phyloP scores from a whole-genome alignment of 2,329 filamentous ascomycete species.

The Ustilaginoidea virens region DNA sequence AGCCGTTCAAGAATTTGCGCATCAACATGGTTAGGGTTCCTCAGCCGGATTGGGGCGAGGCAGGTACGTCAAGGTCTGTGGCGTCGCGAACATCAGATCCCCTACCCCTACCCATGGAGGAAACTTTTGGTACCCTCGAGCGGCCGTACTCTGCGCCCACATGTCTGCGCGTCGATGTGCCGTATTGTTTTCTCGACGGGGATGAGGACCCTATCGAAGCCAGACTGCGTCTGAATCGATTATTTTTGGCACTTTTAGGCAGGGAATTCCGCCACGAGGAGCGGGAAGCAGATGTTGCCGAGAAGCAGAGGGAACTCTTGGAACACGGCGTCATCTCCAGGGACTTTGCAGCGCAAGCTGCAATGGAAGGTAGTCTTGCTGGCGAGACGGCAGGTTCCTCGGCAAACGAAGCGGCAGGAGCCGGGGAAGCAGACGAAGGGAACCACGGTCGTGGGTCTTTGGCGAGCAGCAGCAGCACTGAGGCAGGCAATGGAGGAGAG shows the following conservation, averaged over 20 bases:
- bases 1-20: neutral
- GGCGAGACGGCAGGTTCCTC: conserved; percentile 12
- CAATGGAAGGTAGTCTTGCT: neutral
- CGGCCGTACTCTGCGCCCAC: neutral
- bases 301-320: neutral
- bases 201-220: neutral
- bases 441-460: too few relatives aligned
- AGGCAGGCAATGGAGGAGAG: too few relatives aligned
- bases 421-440: too few relatives aligned
- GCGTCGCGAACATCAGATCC: neutral
- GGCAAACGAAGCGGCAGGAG: conserved; percentile 11
- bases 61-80: too few relatives aligned
- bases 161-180: too few relatives aligned
- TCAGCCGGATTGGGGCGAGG: neutral
- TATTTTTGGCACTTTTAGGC: neutral
- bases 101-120: neutral
- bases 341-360: conserved; percentile 6
- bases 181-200: too few relatives aligned
- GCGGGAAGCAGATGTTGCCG: neutral
- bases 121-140: neutral
- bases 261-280: neutral
- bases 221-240: conserved; percentile 1
- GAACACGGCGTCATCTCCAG: conserved; percentile 1
- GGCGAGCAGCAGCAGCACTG: too few relatives aligned
- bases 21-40: neutral